These are phyloP conservation scores for Canariomyces notabilis DNA, from an alignment of 2,329 filamentous ascomycete species.

Conservation along the genomic window DNA sequence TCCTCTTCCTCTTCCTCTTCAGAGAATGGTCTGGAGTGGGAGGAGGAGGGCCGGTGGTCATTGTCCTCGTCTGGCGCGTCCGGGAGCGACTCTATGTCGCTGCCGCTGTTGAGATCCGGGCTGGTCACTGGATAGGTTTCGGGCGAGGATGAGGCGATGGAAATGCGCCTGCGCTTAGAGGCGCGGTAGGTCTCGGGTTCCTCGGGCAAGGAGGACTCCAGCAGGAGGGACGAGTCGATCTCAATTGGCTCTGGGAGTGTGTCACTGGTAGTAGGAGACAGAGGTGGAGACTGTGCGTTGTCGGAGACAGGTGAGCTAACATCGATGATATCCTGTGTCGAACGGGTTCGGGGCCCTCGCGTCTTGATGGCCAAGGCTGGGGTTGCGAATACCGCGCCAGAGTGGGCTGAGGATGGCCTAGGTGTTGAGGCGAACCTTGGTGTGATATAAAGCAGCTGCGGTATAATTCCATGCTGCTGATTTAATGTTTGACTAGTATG, in stretches of 20 bases:
- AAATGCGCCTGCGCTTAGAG: slow-evolving; percentile 36
- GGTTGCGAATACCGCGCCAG: slow-evolving; percentile 6
- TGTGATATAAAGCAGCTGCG: slow-evolving; percentile 24
- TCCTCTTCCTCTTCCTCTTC: slow-evolving; percentile 1
- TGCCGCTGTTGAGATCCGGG: not conserved
- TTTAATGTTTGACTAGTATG: slow-evolving; percentile 18
- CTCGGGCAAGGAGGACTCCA: slow-evolving; percentile 12
- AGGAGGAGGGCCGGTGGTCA: slow-evolving; percentile 3
- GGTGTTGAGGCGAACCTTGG: slow-evolving; percentile 23
- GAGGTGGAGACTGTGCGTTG: slow-evolving; percentile 1
- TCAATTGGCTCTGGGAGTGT: slow-evolving; percentile 24
- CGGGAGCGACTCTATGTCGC: not conserved
- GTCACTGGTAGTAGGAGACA: not conserved
- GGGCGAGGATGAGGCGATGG: slow-evolving; percentile 22
- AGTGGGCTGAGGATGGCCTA: slow-evolving; percentile 14
- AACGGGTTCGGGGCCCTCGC: slow-evolving; percentile 12
- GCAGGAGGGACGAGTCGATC: slow-evolving; percentile 22
- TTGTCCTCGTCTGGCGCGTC: slow-evolving; percentile 6
- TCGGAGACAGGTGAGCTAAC: slow-evolving; percentile 23
- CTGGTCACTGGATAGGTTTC: not conserved
- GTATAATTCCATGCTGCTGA: slow-evolving; percentile 10
- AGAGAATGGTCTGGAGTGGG: slow-evolving; percentile 1
- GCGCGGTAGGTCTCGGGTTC: slow-evolving; percentile 15
- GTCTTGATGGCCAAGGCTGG: slow-evolving; percentile 15
- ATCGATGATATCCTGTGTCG: slow-evolving; percentile 24